Evolutionary conservation across 2,329 filamentous ascomycete species (phyloP).

Genomic region (Hymenoscyphus albidus): DNA sequence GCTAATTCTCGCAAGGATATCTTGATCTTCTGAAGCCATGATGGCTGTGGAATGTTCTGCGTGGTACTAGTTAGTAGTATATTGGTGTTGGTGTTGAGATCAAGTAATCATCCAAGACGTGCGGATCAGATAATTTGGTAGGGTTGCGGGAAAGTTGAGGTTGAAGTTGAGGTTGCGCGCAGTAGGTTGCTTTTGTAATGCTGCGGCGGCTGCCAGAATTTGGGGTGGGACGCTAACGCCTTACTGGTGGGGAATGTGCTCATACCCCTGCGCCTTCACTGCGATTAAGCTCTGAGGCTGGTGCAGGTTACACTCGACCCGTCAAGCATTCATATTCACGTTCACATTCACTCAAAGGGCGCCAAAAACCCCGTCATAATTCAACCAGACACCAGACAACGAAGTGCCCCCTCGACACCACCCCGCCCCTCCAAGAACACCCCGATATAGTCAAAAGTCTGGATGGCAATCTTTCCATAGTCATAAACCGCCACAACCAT

Average conservation of each 20-base stretch:
- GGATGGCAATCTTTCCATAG: conserved; percentile 25
- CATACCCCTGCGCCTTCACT: background rate
- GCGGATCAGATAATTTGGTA: background rate
- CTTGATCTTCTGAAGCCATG: conserved; percentile 51
- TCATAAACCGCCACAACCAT: conserved; percentile 18
- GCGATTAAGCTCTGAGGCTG: background rate
- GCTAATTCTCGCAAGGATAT: conserved; percentile 52
- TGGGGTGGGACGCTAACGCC: conserved; percentile 8
- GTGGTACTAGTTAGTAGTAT: conserved; percentile 26
- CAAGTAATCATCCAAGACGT: background rate
- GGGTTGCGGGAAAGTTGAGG: conserved; percentile 4
- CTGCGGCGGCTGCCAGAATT: background rate
- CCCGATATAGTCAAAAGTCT: background rate
- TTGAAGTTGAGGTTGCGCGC: conserved; percentile 1
- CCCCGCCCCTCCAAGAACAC: too few species aligned
- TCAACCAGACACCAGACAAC: conserved; percentile 19
- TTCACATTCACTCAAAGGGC: background rate
- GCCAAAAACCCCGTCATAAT: background rate
- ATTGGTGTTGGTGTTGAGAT: background rate
- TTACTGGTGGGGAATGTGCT: background rate
- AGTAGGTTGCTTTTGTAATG: background rate
- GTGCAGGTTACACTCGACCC: too few species aligned
- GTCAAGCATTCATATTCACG: background rate
- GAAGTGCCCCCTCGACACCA: background rate
- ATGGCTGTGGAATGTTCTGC: conserved; percentile 20